Base-by-base conservation (phyloP, 2,329 filamentous ascomycete species). In the Tolypocladium tropicale region DNA sequence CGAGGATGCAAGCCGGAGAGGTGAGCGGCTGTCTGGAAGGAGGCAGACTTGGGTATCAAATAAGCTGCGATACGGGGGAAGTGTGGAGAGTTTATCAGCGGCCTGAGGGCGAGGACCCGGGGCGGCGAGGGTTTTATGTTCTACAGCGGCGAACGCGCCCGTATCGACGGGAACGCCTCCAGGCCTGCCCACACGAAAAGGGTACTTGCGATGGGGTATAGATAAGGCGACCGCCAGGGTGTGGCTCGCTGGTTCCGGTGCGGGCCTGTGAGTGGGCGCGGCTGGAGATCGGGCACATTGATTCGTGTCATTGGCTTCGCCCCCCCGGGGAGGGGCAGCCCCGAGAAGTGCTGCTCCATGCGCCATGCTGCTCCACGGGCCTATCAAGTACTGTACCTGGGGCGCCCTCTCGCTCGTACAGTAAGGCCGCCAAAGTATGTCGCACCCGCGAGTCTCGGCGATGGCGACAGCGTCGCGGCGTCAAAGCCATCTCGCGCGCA, bases 61-160 rank as follows among this genome's bases (percentile, higher is more conserved):
- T 41, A 32, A 36, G 52, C 37, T 49, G 30, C 21, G 50, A 53
- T 41, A 56, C 34, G 54, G 50, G 52, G 37, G n/a, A n/a, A 52
- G 52, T 56, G 54, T 52, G 54, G 46, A 23, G 46, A 36, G 21
- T 36, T 39, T 54, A 37, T 41, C 28, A 23, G 18, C 21, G 25
- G 16, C 14, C 21, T 14, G 53, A 55, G 30, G 32, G 10, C 23
- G n/a, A 16, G 43, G 48, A 18, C 43, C 51, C 28, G 57, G 55
- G 57, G 55, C 57, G 57, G 30, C 57, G 61, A 59, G 61, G 59
- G 60, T 63, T 63, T 63, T 63, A 63, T 63, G 58, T 58, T n/a
- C 46, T 57, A 37, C 55, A 28, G 54, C 43, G 10, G 52, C 21
- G n/a, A 21, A 57, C n/a, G 41, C 41, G 53, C 32, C 53, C 49